Conservation (phyloP, 345 rosid genomes). For the Eucalyptus coolabah region DNA sequence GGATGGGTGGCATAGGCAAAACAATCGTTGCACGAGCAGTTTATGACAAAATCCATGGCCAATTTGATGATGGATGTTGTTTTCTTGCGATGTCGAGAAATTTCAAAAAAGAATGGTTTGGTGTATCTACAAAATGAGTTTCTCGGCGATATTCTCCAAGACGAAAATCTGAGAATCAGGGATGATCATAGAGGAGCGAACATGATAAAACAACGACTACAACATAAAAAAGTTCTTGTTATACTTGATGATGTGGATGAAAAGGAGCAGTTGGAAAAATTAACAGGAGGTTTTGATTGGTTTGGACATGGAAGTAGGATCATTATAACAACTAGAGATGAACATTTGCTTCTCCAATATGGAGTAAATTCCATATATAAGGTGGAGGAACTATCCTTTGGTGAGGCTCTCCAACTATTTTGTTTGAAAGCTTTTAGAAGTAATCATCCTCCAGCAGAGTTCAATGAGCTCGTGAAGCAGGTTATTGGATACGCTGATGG, state of each 20-base stretch:
- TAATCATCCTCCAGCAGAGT: background rate
- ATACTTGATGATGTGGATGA: conserved; percentile 1
- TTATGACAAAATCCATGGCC: background rate
- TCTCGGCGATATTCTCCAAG: background rate
- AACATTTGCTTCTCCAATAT: background rate
- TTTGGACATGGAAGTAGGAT: conserved; percentile 2
- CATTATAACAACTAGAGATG: conserved; percentile 1
- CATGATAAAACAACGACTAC: background rate
- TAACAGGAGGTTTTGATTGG: background rate
- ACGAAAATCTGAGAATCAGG: background rate
- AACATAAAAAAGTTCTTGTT: background rate
- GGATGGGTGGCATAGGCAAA: background rate
- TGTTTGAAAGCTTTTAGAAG: background rate
- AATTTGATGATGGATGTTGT: conserved; percentile 8
- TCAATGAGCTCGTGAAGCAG: background rate
- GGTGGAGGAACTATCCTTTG: no score
- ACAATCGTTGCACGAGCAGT: conserved; percentile 3
- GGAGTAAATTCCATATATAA: background rate
- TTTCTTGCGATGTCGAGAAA: conserved; percentile 16
- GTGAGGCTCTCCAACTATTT: background rate
- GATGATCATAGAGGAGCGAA: background rate
- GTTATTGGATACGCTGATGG: background rate
- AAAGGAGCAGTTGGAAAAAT: background rate
- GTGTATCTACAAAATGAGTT: background rate
- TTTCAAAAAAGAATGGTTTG: background rate